phyloP scores from a whole-genome alignment of 2,329 filamentous ascomycete genomes.

The Diaporthe citrichinensis region DNA sequence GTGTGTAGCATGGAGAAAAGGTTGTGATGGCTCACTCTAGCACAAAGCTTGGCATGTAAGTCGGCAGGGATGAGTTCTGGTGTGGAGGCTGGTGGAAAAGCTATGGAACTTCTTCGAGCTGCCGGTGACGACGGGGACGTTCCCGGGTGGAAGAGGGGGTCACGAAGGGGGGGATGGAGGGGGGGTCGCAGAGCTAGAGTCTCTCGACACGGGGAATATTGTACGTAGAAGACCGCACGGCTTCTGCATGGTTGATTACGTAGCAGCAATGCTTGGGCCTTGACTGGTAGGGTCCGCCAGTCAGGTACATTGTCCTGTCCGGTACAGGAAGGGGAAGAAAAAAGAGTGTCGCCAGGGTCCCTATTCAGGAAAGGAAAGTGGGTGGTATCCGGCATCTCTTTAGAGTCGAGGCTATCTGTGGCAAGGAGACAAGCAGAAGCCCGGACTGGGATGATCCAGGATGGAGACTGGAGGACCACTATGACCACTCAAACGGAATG shows the following conservation, averaged over 20 bases:
- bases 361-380: constrained; percentile 22
- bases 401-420: constrained; percentile 26
- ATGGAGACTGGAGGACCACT: neutral
- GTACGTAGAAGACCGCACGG: constrained; percentile 7
- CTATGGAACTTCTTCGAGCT: constrained; percentile 35
- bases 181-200: neutral
- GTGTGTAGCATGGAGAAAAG: constrained; percentile 36
- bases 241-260: constrained; percentile 20
- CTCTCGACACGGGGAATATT: constrained; percentile 12
- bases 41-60: constrained; percentile 42
- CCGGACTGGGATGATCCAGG: constrained; percentile 25
- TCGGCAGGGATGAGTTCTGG: constrained; percentile 23
- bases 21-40: constrained; percentile 39
- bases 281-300: constrained; percentile 17
- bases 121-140: constrained; percentile 18
- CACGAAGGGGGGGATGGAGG: constrained; percentile 12
- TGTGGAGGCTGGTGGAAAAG: constrained; percentile 33
- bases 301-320: neutral
- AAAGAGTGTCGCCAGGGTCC: constrained; percentile 16
- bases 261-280: constrained; percentile 7
- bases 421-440: neutral
- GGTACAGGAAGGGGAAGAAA: constrained; percentile 5
- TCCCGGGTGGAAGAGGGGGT: constrained; percentile 19
- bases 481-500: constrained; percentile 15
- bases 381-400: constrained; percentile 33